phyloP scores from a whole-genome alignment of 2,329 filamentous ascomycete genomes.

The Pyricularia grisea region DNA sequence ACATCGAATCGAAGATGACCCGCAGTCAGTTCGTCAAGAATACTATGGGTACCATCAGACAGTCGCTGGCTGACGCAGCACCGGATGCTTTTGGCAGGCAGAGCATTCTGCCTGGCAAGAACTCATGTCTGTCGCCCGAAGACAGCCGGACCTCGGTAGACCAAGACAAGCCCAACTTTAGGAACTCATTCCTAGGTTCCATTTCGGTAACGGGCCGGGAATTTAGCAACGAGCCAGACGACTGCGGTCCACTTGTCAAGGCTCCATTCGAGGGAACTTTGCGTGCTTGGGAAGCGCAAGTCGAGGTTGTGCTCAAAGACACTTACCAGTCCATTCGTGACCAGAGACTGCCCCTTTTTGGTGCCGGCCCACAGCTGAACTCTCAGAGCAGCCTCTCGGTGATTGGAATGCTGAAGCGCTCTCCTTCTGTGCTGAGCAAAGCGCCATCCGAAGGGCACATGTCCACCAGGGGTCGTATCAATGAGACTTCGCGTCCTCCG shows the following conservation, averaged over 20 bases:
- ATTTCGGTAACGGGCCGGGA: constrained; percentile 23
- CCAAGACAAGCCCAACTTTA: constrained; percentile 26
- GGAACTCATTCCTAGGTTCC: constrained; percentile 41
- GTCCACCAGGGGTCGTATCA: constrained; percentile 60
- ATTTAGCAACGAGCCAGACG: constrained; percentile 31
- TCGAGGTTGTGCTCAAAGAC: constrained; percentile 84
- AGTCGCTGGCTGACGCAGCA: constrained; percentile 64
- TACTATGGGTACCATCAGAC: constrained; percentile 80
- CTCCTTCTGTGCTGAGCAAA: constrained; percentile 86
- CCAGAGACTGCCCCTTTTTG: constrained; percentile 78
- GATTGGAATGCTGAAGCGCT: constrained; percentile 69
- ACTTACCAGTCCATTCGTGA: constrained; percentile 87
- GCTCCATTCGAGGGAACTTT: constrained; percentile 64
- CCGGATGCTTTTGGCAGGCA: constrained; percentile 56
- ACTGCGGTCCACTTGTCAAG: constrained; percentile 70
- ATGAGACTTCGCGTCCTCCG: constrained; percentile 40
- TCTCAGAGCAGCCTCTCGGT: constrained; percentile 61
- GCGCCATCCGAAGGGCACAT: constrained; percentile 73
- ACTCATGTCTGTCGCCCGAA: constrained; percentile 9
- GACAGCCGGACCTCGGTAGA: constrained; percentile 26
- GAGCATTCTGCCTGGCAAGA: constrained; percentile 38
- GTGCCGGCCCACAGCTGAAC: constrained; percentile 40
- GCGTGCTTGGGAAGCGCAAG: constrained; percentile 77
- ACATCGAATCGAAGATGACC: constrained; percentile 96
- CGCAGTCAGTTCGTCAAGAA: constrained; percentile 92